A percentile compares a stretch with the other conserved stretches of the same genome.
Evolutionary conservation across 179 eudicot species (phyloP).

Genomic region (Silene noctiflora): DNA sequence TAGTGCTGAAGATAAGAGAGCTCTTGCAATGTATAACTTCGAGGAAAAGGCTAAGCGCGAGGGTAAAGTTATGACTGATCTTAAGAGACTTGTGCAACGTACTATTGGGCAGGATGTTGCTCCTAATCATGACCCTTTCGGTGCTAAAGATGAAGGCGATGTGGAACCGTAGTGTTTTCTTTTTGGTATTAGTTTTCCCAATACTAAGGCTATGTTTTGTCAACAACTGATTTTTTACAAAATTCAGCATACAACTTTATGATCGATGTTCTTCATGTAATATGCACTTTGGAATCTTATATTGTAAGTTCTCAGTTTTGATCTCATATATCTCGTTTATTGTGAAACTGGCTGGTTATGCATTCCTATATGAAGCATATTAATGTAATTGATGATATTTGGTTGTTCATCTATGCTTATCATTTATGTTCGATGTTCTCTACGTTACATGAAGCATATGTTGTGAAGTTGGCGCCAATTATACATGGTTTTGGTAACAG

Average conservation of each 20-base stretch:
- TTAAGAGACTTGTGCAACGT: slow-evolving; percentile 78
- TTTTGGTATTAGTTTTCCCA: neutral
- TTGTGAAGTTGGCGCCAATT: neutral
- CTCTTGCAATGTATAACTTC: slow-evolving; percentile 92
- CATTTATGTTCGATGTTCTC: no score
- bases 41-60: slow-evolving; percentile 94
- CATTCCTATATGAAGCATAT: neutral
- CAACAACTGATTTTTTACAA: neutral
- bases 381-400: neutral
- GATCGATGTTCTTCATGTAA: neutral
- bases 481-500: neutral
- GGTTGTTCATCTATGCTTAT: neutral
- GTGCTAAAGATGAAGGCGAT: slow-evolving; percentile 60
- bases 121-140: slow-evolving; percentile 87
- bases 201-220: neutral
- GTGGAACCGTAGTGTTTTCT: slow-evolving; percentile 39
- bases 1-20: slow-evolving; percentile 96
- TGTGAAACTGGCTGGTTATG: neutral
- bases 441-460: neutral
- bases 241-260: neutral
- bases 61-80: slow-evolving; percentile 86
- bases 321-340: neutral
- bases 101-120: slow-evolving; percentile 75
- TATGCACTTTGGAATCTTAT: slow-evolving; percentile 2
- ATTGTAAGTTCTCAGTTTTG: neutral